Evolutionary conservation across 768 basidiomycete genomes (phyloP).

Genomic region (Xerocomellus amylosporus): DNA sequence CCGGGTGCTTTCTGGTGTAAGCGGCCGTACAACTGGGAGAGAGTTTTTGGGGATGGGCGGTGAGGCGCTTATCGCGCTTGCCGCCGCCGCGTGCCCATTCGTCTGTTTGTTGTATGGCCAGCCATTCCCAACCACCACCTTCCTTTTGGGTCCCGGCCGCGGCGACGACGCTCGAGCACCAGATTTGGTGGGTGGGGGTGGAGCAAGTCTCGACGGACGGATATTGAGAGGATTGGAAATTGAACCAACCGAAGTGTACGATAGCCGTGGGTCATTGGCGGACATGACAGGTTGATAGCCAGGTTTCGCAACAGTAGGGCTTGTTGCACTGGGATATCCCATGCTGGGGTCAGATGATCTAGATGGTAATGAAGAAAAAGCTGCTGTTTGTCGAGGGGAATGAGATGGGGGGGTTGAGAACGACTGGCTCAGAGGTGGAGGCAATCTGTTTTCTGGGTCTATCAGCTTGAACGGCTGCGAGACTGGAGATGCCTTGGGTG

Average conservation of each 20-base stretch:
- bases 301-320: slow-evolving; percentile 19
- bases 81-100: slow-evolving; percentile 23
- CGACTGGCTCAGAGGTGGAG: slow-evolving; percentile 5
- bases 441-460: slow-evolving; percentile 12
- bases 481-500: slow-evolving; percentile 10
- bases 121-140: slow-evolving; percentile 44
- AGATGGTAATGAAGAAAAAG: slow-evolving; percentile 14
- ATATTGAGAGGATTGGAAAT: slow-evolving; percentile 55
- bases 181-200: slow-evolving; percentile 7
- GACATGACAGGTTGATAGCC: slow-evolving; percentile 30
- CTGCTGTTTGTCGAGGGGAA: slow-evolving; percentile 7
- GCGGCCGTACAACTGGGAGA: slow-evolving; percentile 17
- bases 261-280: slow-evolving; percentile 31
- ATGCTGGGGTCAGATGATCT: slow-evolving; percentile 14
- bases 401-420: slow-evolving; percentile 14
- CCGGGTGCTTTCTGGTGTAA: slow-evolving; percentile 33
- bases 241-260: slow-evolving; percentile 41
- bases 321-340: slow-evolving; percentile 11
- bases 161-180: slow-evolving; percentile 14
- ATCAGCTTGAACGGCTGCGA: slow-evolving; percentile 8
- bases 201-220: slow-evolving; percentile 41
- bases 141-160: slow-evolving; percentile 14
- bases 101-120: slow-evolving; percentile 41
- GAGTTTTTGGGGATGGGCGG: slow-evolving; percentile 13
- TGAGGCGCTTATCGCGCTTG: slow-evolving; percentile 10